Evolutionary conservation across 2,329 filamentous ascomycete species (phyloP).

Genomic region (Cercospora janseana): DNA sequence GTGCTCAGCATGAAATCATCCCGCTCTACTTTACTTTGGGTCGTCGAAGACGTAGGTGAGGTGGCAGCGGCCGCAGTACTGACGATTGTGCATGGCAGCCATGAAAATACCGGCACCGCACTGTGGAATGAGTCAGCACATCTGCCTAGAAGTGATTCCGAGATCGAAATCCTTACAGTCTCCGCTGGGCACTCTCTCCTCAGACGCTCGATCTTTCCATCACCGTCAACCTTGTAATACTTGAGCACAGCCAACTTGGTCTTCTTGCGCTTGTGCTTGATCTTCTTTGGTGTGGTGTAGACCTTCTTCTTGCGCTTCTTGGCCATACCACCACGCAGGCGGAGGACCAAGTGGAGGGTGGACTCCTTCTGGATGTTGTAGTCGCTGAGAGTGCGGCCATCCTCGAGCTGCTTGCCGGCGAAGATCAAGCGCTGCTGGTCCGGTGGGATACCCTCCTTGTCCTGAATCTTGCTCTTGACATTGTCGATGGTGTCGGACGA

Average conservation of each 20-base stretch:
- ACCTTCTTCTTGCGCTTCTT: slow-evolving; percentile 99
- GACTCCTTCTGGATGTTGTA: slow-evolving; percentile 99
- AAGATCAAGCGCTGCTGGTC: slow-evolving; percentile 99
- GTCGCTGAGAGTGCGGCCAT: slow-evolving; percentile 96
- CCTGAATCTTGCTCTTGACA: slow-evolving; percentile 97
- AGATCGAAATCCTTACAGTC: slow-evolving; percentile 61
- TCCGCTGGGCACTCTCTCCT: slow-evolving; percentile 94
- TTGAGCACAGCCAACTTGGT: slow-evolving; percentile 99
- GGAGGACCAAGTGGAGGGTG: slow-evolving; percentile 95
- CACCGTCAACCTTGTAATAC: slow-evolving; percentile 99
- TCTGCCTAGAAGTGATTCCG: neutral
- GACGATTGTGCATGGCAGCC: slow-evolving; percentile 99
- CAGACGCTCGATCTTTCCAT: slow-evolving; percentile 99
- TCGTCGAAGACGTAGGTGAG: slow-evolving; percentile 71
- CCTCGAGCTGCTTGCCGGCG: slow-evolving; percentile 99
- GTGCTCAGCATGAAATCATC: slow-evolving; percentile 9
- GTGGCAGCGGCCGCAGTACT: slow-evolving; percentile 82
- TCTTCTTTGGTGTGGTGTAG: slow-evolving; percentile 99
- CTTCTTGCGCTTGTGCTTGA: slow-evolving; percentile 99
- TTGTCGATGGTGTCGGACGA: slow-evolving; percentile 99
- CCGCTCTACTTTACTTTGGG: slow-evolving; percentile 34
- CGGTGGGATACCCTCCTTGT: slow-evolving; percentile 99
- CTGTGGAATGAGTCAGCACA: slow-evolving; percentile 47
- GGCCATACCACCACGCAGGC: slow-evolving; percentile 88
- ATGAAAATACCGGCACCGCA: slow-evolving; percentile 99